Conservation (phyloP, 768 basidiomycete genomes). For the Mycena floridula region DNA sequence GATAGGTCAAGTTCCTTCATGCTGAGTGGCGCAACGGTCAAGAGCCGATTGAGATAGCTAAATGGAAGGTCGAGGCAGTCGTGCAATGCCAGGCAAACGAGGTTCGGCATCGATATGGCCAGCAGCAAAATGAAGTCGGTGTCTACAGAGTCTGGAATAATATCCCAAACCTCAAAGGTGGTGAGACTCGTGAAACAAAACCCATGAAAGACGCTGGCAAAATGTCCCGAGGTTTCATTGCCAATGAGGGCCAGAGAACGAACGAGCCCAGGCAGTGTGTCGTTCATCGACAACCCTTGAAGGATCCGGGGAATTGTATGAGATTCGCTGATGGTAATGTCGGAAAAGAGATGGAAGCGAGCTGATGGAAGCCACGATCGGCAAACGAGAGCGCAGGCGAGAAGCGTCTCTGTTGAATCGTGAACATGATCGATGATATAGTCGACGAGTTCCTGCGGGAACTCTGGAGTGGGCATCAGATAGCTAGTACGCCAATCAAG, state of each 20-base stretch:
- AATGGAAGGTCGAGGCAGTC: not conserved
- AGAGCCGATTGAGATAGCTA: not conserved
- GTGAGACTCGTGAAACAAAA: not conserved
- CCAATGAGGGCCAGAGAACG: not conserved
- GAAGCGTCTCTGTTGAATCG: constrained; percentile 5
- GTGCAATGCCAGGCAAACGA: not conserved
- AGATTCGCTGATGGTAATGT: not conserved
- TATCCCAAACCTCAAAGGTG: not conserved
- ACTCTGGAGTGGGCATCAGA: too few species aligned
- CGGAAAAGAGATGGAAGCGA: constrained; percentile 12
- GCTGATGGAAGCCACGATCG: constrained; percentile 8
- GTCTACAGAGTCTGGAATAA: not conserved
- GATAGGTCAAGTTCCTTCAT: not conserved
- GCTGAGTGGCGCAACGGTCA: not conserved
- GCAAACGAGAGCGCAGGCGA: constrained; percentile 9
- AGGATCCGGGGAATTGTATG: not conserved
- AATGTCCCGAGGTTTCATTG: too few species aligned
- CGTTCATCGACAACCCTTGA: too few species aligned
- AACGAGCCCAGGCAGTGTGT: not conserved
- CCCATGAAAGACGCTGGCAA: not conserved
- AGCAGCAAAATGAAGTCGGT: not conserved
- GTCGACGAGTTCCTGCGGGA: constrained; percentile 14
- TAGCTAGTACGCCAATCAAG: too few species aligned
- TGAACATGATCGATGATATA: constrained; percentile 13
- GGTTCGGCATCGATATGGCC: not conserved